phyloP scores from a whole-genome alignment of 1,284 basidiomycete species.

The Somion occarium region DNA sequence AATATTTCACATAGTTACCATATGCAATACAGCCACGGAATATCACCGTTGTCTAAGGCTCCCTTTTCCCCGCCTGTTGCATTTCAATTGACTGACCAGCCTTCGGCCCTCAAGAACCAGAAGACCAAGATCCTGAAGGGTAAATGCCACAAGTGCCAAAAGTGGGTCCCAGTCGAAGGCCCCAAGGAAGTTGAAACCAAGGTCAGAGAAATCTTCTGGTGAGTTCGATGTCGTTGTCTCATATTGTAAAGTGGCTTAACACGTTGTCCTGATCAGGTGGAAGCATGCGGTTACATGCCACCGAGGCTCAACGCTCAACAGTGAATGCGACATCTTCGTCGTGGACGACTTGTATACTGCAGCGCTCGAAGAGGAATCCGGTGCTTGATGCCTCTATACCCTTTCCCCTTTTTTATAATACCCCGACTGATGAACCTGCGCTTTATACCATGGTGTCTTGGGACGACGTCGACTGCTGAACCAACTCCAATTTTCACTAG shows the following conservation, averaged over 20 bases:
- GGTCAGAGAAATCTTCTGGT: constrained; percentile 75
- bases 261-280: constrained; percentile 50
- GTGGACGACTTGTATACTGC: constrained; percentile 31
- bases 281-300: constrained; percentile 76
- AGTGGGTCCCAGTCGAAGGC: constrained; percentile 69
- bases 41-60: constrained; percentile 39
- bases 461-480: too few relatives aligned
- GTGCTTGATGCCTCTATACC: not conserved
- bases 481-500: too few relatives aligned
- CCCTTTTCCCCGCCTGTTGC: constrained; percentile 74
- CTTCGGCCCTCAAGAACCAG: constrained; percentile 51
- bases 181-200: constrained; percentile 67
- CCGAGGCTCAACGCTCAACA: constrained; percentile 46
- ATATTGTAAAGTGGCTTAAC: too few relatives aligned
- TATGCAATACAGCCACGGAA: constrained; percentile 74
- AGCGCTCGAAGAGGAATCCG: not conserved
- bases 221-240: constrained; percentile 16
- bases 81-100: constrained; percentile 48
- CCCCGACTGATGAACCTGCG: not conserved
- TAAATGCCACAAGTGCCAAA: constrained; percentile 68
- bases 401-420: not conserved
- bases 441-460: not conserved
- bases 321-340: constrained; percentile 49
- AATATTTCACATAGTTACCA: constrained; percentile 51
- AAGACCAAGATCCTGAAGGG: constrained; percentile 58